Evolutionary conservation across 352 stramenopile genomes (phyloP), one percentile per base, ranked within the genome.

Genomic region (Pythium apleroticum): DNA sequence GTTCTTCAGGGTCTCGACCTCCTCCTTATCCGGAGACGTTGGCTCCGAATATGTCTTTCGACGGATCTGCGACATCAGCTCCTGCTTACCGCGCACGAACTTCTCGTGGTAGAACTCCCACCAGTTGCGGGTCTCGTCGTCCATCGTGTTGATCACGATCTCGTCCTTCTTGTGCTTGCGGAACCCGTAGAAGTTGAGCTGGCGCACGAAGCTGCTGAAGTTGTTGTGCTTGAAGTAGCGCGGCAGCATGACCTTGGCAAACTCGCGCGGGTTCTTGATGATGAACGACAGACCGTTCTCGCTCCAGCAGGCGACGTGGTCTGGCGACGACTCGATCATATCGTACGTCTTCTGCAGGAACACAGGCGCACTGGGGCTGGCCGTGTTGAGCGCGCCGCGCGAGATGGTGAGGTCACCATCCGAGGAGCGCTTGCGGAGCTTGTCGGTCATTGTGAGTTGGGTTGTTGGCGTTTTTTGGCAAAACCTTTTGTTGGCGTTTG

Each of bases 171-270:
- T 96, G 75, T 95, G 86, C 71, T 98, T 98, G 59, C 90, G 91
- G 75, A 98, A 98, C 48, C 91, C 91, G 68, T 98, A 98, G 62
- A 98, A 97, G 74, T 98, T 98, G 52, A 98, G 81, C 69, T 98
- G 91, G 19, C 91, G 86, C 73, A 98, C 90, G 73, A 98, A 98
- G 55, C 80, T 94, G 63, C 87, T 94, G 66, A 98, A 97, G 72
- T 98, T 98, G 73, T 95, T 96, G 88, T 98, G 91, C 81, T 97
- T 98, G 68, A 98, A 98, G 78, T 97, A 98, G 63, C 84, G 80
- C 19, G 91, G 91, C 15, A 98, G 85, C 69, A 97, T 94, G 33
- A 81, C 83, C 66, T 90, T 90, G 12, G 91, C 89, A 74, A 98
- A 97, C 76, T 96, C 89, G 55, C 93, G 88, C 58, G 91, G 89